Evolutionary conservation across 2,329 filamentous ascomycete genomes (phyloP), one percentile per base, ranked within the genome.

Genomic region (Aspergillus proliferans): DNA sequence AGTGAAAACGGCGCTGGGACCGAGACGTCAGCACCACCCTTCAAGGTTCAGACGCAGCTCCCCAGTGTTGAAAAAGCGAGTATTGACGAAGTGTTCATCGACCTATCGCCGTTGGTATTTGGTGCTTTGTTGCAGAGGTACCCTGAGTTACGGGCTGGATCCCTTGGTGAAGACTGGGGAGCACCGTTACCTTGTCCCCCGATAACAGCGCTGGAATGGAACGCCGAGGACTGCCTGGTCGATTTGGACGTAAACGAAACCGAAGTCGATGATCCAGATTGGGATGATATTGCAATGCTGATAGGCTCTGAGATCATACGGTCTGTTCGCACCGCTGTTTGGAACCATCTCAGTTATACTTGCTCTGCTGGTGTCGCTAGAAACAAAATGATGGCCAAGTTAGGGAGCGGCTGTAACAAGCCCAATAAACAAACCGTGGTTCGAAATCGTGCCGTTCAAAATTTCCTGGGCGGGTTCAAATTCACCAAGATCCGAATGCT

Each of bases 391-490:
- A 76, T 98, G 52, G 89, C 91, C 53, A 98, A 98, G 72, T 75
- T 98, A 49, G 93, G 92, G 26, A 95, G 89, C 21, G 89, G 82
- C 6, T 84, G 91, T 72, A 91, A 89, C 71, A 98, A 98, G 68
- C 93, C 93, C 30, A 93, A 96, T 63, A 82, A 86, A 58, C 93
- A 98, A 71, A 97, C 92, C 0, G 82, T 97, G n/a, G 84, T 98
- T 44, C 85, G 93, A 21, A 92, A 88, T 64, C 83, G 90, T 43
- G 92, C 92, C 1, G 77, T 89, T 2, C 77, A 84, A 53, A 77
- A 85, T 40, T 98, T 98, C 62, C 73, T 98, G 39, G 81, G 80
- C 7, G 82, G 81, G 14, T 90, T 95, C 76, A 95, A 95, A 63
- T 92, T 96, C 62, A 95, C 90, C 14, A 95, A 95, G 68, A 93